Conservation (phyloP, 2,329 filamentous ascomycete genomes). For the Cercospora sesami region DNA sequence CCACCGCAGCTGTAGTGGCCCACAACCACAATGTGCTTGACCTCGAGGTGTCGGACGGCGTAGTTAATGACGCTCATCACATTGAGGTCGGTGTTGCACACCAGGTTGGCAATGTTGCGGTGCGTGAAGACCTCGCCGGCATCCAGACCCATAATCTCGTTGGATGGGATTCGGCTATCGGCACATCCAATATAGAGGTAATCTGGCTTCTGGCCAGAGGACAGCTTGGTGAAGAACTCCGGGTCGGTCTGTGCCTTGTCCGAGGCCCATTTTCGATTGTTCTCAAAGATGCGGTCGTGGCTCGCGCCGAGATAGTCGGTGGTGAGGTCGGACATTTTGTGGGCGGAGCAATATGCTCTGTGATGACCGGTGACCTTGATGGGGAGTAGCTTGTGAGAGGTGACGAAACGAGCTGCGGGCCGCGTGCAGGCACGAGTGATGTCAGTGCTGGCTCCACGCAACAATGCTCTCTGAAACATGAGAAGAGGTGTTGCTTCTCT, state of each 20-base stretch:
- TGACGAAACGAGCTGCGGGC: not conserved
- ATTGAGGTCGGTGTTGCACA: slow-evolving; percentile 72
- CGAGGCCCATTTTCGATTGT: slow-evolving; percentile 68
- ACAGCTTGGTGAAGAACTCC: slow-evolving; percentile 66
- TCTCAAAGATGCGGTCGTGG: slow-evolving; percentile 52
- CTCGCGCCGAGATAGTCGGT: slow-evolving; percentile 16
- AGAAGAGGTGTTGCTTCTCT: not conserved
- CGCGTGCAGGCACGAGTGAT: not conserved
- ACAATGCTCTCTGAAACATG: not conserved
- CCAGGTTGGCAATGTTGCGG: slow-evolving; percentile 83
- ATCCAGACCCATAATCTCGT: slow-evolving; percentile 71
- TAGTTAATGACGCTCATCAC: slow-evolving; percentile 76
- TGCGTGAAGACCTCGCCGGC: slow-evolving; percentile 84
- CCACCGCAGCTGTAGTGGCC: slow-evolving; percentile 62
- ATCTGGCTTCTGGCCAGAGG: slow-evolving; percentile 64
- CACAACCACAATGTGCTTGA: slow-evolving; percentile 61
- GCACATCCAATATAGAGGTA: slow-evolving; percentile 83
- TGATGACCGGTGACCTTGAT: slow-evolving; percentile 16
- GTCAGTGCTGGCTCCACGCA: not conserved
- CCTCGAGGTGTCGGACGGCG: slow-evolving; percentile 68
- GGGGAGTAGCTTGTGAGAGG: slow-evolving; percentile 5
- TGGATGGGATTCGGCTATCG: slow-evolving; percentile 80
- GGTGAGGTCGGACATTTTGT: slow-evolving; percentile 14
- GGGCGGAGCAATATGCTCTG: slow-evolving; percentile 14
- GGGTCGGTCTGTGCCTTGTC: slow-evolving; percentile 66